Base-by-base conservation (phyloP, 805 yeast species). In the Lipomyces sp. region DNA sequence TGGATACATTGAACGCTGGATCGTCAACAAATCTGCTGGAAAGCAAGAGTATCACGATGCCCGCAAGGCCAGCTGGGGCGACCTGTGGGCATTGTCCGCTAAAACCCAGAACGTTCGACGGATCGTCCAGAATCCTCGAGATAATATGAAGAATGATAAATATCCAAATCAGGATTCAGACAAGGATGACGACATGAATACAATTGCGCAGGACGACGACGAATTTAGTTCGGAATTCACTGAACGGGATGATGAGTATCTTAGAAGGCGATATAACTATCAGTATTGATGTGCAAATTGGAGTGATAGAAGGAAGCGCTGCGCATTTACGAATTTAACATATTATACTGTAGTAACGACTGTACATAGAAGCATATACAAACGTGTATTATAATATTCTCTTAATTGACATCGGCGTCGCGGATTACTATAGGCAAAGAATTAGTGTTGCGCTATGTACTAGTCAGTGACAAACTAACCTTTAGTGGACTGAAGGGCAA, bases 1-100 rank as follows among this genome's bases (percentile, higher is more conserved):
- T 13, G 97, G 97, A 0, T 83, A 84, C 57, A 77, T 94, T 54
- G 98, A 94, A 77, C 86, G 87, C 66, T 92, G 98, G 97, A 87
- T 87, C 15, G 84, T 95, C 1, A 89, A 98, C 0, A 90, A 88
- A 75, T 87, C 96, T 24, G 82, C 85, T 63, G 90, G 91, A 4
- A 86, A 86, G 68, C 72, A 71, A 35, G 86, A 81, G 1, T 95
- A 91, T 72, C 96, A 90, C 74, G 98, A 95, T 79, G 97, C 97
- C 0, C 83, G 98, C 63, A 94, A 95, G 76, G 85, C 91, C 0
- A 77, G 77, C n/a, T 84, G 85, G 74, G 97, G 97, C 30, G 99
- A 95, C 75, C 78, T 88, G 61, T 95, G 98, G 99, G 88, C 90
- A 0, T 77, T 87, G 51, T 90, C 84, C 45, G 87, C 87, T 2